These are phyloP conservation scores for Camelina neglecta DNA, from an alignment of 345 rosid species.

Conservation along the genomic window DNA sequence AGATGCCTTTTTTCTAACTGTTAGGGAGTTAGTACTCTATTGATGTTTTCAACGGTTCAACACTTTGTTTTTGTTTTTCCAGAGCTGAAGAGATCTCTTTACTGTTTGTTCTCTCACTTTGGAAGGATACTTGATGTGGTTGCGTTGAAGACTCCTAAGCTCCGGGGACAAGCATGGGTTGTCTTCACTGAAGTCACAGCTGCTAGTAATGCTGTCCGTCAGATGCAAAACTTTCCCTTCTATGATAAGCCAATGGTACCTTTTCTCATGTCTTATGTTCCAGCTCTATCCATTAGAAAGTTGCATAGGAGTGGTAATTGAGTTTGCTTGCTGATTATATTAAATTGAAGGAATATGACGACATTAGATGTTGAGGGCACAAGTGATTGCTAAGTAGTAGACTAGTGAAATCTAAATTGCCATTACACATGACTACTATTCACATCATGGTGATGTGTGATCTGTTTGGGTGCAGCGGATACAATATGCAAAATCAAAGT, in stretches of 20 bases:
- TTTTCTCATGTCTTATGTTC: conserved; percentile 8
- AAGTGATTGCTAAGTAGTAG: background rate
- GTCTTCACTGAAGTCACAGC: conserved; percentile 84
- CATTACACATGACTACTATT: background rate
- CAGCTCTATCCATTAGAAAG: background rate
- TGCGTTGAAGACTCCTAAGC: conserved; percentile 91
- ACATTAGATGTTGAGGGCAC: conserved; percentile 13
- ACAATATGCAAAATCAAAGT: conserved; percentile 85
- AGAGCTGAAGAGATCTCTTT: conserved; percentile 94
- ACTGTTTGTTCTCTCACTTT: conserved; percentile 88
- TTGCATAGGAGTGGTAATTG: background rate
- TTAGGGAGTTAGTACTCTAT: no score
- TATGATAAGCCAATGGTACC: conserved; percentile 95
- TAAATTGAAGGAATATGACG: background rate
- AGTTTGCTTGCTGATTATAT: conserved; percentile 1
- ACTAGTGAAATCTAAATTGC: background rate
- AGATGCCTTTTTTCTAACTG: background rate
- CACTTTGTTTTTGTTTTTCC: background rate
- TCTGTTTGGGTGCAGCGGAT: conserved; percentile 63
- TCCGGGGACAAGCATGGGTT: conserved; percentile 99
- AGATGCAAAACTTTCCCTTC: conserved; percentile 95
- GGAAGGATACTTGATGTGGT: conserved; percentile 96
- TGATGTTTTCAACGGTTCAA: background rate
- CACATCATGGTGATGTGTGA: conserved; percentile 5
- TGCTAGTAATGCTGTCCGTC: conserved; percentile 87